Evolutionary conservation across 805 yeast species (phyloP).

Genomic region (Saturnispora galanensis): DNA sequence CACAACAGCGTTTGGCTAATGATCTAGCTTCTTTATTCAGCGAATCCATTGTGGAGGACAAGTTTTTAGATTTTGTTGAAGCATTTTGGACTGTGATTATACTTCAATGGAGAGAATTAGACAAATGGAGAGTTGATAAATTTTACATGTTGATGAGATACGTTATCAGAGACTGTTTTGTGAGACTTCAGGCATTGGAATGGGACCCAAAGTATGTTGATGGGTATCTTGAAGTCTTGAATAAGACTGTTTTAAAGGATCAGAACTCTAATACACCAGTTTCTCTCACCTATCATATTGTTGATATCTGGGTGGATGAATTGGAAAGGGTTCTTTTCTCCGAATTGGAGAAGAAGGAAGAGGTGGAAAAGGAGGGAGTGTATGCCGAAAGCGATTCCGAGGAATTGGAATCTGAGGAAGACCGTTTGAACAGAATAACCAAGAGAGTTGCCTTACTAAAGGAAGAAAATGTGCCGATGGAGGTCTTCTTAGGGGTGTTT

Average conservation of each 20-base stretch:
- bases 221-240: constrained; percentile 32
- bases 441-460: constrained; percentile 15
- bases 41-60: constrained; percentile 31
- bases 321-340: constrained; percentile 55
- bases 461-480: constrained; percentile 38
- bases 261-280: constrained; percentile 46
- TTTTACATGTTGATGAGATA: constrained; percentile 74
- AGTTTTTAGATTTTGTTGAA: constrained; percentile 43
- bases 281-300: constrained; percentile 75
- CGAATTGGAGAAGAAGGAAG: constrained; percentile 36
- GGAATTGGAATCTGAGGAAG: constrained; percentile 7
- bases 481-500: constrained; percentile 51
- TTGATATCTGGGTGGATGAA: constrained; percentile 81
- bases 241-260: constrained; percentile 36
- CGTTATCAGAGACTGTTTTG: constrained; percentile 55
- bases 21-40: constrained; percentile 51
- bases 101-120: constrained; percentile 78
- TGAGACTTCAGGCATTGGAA: constrained; percentile 38
- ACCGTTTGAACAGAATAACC: constrained; percentile 11
- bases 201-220: constrained; percentile 47
- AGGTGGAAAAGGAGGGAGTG: constrained; percentile 34
- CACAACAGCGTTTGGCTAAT: constrained; percentile 78
- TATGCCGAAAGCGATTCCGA: constrained; percentile 30
- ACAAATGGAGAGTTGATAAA: constrained; percentile 82
- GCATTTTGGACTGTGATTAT: constrained; percentile 77